Evolutionary conservation across 176 grass and related monocot genomes (phyloP).

Genomic region (Oryza meridionalis): DNA sequence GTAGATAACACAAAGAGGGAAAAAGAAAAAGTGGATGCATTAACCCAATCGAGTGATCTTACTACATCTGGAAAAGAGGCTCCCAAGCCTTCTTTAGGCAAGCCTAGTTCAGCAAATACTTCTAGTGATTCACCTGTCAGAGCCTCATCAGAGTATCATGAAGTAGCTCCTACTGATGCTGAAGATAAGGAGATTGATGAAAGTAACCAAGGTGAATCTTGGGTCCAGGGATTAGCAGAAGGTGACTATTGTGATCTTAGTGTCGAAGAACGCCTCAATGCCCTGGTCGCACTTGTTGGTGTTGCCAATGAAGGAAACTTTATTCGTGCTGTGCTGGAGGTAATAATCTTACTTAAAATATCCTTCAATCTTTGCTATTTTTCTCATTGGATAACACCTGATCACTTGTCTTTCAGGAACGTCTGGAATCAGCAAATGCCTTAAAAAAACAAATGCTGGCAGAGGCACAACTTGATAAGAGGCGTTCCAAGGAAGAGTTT

Average conservation of each 20-base stretch:
- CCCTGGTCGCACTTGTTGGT: conserved; percentile 77
- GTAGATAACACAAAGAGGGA: conserved; percentile 36
- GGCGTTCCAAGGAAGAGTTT: conserved; percentile 86
- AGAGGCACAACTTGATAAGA: conserved; percentile 91
- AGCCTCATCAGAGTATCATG: conserved; percentile 54
- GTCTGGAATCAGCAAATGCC: conserved; percentile 91
- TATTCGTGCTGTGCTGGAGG: conserved; percentile 67
- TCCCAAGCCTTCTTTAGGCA: conserved; percentile 46
- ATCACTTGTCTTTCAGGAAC: conserved; percentile 68
- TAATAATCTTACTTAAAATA: conserved; percentile 33
- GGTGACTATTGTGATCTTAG: conserved; percentile 88
- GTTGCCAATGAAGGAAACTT: conserved; percentile 81
- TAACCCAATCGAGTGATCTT: conserved; percentile 39
- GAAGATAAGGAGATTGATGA: conserved; percentile 85
- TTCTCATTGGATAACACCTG: conserved; percentile 23
- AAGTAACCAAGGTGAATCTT: conserved; percentile 73
- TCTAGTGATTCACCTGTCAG: conserved; percentile 48
- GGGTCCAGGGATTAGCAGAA: conserved; percentile 84
- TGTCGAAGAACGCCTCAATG: conserved; percentile 89
- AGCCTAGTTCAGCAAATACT: conserved; percentile 37
- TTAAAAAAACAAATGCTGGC: conserved; percentile 99
- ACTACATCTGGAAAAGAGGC: conserved; percentile 48
- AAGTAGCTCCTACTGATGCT: conserved; percentile 46
- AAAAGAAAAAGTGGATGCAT: conserved; percentile 33
- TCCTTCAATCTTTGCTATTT: conserved; percentile 19